A percentile compares a stretch with the other conserved stretches of the same genome.
Conservation (phyloP, 345 rosid genomes). For the Boechera retrofracta region DNA sequence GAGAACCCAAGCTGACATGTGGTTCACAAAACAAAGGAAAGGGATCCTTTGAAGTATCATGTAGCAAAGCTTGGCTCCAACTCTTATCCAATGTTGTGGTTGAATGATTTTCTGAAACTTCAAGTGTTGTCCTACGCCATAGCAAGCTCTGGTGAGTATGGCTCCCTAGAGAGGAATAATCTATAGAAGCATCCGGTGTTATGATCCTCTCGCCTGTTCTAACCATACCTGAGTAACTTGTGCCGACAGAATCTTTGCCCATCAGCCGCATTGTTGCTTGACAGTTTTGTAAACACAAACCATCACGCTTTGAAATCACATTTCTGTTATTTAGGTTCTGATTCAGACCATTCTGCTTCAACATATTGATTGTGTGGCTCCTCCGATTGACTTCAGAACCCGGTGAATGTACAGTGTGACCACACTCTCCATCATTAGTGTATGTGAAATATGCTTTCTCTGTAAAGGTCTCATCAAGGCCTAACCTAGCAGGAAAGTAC, state of each 20-base stretch:
- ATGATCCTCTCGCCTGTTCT: conserved; percentile 57
- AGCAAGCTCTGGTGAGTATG: conserved; percentile 43
- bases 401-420: conserved; percentile 25
- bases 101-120: conserved; percentile 40
- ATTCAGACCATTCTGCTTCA: conserved; percentile 34
- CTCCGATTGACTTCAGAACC: conserved; percentile 46
- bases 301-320: conserved; percentile 38
- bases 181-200: conserved; percentile 40
- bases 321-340: conserved; percentile 37
- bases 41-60: conserved; percentile 32
- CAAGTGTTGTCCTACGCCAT: conserved; percentile 39
- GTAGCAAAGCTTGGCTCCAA: conserved; percentile 27
- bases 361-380: conserved; percentile 35
- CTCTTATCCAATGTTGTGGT: conserved; percentile 36
- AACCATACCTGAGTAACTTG: conserved; percentile 47
- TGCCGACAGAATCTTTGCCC: conserved; percentile 67
- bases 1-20: conserved; percentile 42
- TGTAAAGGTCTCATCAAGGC: conserved; percentile 42
- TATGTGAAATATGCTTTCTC: conserved; percentile 40
- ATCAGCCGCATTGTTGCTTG: conserved; percentile 69
- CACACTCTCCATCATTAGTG: conserved; percentile 39
- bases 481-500: conserved; percentile 49
- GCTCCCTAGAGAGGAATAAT: conserved; percentile 27
- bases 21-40: conserved; percentile 48
- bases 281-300: conserved; percentile 37